phyloP scores from a whole-genome alignment of 306 rosid genomes.

The Fragaria ananassa region DNA sequence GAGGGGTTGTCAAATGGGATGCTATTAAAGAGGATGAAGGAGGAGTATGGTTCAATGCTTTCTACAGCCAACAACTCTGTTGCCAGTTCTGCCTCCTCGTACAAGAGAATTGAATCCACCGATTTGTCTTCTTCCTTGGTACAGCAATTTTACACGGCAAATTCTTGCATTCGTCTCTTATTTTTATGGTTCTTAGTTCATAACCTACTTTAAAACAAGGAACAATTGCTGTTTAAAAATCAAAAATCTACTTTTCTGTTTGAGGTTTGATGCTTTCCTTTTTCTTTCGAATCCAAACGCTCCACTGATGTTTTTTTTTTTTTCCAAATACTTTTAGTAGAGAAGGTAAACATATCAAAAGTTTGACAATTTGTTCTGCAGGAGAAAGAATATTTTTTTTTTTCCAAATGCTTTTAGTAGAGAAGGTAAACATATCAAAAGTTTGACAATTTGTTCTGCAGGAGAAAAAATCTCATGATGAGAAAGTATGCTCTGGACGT shows the following conservation, averaged over 20 bases:
- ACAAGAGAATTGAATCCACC: conserved; percentile 49
- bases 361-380: conserved; percentile 12
- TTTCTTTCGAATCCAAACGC: not conserved
- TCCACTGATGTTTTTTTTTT: not conserved
- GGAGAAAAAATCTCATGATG: conserved; percentile 45
- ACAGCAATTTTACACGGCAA: conserved; percentile 29
- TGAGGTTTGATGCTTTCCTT: not conserved
- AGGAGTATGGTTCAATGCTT: conserved; percentile 79
- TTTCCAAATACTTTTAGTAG: not conserved
- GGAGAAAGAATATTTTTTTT: conserved; percentile 32
- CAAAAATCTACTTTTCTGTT: not conserved
- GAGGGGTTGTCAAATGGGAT: conserved; percentile 80
- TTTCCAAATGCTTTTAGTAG: not conserved
- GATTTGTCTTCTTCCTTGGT: conserved; percentile 39
- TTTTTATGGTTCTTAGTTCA: not conserved
- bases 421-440: not conserved
- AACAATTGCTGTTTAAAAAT: not conserved
- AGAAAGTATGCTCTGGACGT: conserved; percentile 66
- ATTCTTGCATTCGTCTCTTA: conserved; percentile 10
- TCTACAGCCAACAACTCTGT: conserved; percentile 52
- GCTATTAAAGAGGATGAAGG: conserved; percentile 76
- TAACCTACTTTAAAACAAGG: not conserved
- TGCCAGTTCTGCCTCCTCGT: conserved; percentile 56
- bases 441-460: conserved; percentile 12
- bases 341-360: not conserved